phyloP scores from a whole-genome alignment of 23 red algal genomes.

The Agarophyton chilense region DNA sequence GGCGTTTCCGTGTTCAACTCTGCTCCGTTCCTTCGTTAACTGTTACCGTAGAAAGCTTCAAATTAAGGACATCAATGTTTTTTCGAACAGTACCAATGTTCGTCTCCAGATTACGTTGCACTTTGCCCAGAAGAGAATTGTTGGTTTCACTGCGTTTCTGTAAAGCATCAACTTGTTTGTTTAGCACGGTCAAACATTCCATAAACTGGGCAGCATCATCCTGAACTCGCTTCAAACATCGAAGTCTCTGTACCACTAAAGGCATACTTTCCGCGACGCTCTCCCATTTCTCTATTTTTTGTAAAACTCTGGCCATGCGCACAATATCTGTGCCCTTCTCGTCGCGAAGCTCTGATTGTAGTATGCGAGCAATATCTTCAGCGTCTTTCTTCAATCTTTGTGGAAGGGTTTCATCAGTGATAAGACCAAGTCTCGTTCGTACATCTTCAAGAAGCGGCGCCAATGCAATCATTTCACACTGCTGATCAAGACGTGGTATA shows the following conservation, averaged over 20 bases:
- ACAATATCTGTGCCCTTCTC: conserved; percentile 23
- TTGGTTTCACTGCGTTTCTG: conserved; percentile 39
- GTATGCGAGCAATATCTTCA: conserved; percentile 36
- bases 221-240: conserved; percentile 54
- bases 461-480: conserved; percentile 1
- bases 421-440: conserved; percentile 23
- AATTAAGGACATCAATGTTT: conserved; percentile 51
- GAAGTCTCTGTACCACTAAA: conserved; percentile 37
- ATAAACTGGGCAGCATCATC: conserved; percentile 51
- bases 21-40: background rate
- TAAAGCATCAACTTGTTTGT: conserved; percentile 38
- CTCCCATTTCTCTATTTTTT: conserved; percentile 68
- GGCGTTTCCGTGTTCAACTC: background rate
- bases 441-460: conserved; percentile 43
- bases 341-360: conserved; percentile 32
- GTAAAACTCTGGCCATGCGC: conserved; percentile 27
- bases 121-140: conserved; percentile 25
- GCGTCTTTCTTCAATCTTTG: conserved; percentile 60
- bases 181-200: conserved; percentile 14
- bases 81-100: conserved; percentile 27
- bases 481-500: background rate
- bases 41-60: conserved; percentile 6
- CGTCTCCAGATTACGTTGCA: conserved; percentile 19
- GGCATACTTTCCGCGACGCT: conserved; percentile 32
- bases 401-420: conserved; percentile 26